phyloP scores from a whole-genome alignment of 805 yeast genomes.

The Saccharomycopsis oosterbeekiorum region DNA sequence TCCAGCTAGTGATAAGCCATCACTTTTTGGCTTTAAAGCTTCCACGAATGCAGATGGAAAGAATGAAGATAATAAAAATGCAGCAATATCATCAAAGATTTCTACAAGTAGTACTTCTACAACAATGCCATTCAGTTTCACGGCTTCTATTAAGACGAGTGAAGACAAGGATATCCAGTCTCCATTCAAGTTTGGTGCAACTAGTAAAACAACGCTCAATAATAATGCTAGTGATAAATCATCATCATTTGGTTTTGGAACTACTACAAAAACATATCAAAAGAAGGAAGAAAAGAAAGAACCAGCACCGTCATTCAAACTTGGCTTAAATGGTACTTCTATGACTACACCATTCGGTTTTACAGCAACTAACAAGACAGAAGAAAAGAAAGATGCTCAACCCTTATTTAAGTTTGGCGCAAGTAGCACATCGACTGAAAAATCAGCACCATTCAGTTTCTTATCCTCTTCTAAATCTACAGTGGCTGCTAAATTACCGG shows the following conservation, averaged over 20 bases:
- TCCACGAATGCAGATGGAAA: neutral
- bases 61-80: neutral
- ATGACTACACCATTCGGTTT: slow-evolving; percentile 1
- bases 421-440: neutral
- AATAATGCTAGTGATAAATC: neutral
- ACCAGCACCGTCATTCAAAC: slow-evolving; percentile 1
- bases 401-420: neutral
- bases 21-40: neutral
- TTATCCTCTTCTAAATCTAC: neutral
- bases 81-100: neutral
- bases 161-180: neutral
- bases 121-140: neutral
- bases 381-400: neutral
- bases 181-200: neutral
- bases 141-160: neutral
- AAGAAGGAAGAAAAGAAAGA: neutral
- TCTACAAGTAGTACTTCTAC: neutral
- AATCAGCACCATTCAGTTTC: slow-evolving; percentile 1
- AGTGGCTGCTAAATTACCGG: slow-evolving; percentile 5
- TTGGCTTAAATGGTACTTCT: neutral
- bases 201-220: neutral
- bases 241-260: slow-evolving; percentile 9
- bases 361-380: neutral
- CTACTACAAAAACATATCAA: neutral
- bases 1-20: neutral